Conservation (phyloP, 208 protist species). For the Wallacemonas collosoma region DNA sequence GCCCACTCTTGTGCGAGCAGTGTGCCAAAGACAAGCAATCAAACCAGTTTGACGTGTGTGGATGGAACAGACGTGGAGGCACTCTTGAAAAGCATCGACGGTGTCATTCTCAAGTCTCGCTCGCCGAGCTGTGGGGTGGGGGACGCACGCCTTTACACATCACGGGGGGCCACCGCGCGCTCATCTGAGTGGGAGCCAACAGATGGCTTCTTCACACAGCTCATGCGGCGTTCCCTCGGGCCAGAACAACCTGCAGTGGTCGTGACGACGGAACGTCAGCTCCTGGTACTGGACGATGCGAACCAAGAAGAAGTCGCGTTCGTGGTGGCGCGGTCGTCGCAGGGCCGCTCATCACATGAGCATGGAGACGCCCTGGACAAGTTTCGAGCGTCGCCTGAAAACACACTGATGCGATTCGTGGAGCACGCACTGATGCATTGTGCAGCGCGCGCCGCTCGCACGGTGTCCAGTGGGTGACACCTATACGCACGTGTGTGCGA, state of each 20-base stretch:
- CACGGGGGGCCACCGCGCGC: background rate
- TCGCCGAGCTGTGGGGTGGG: slow-evolving; percentile 82
- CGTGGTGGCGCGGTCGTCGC: background rate
- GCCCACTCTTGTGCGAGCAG: background rate
- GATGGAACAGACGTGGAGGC: slow-evolving; percentile 21
- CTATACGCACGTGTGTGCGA: no score
- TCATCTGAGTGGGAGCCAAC: slow-evolving; percentile 24
- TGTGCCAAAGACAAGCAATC: background rate
- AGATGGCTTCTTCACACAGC: slow-evolving; percentile 70
- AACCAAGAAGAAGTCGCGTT: background rate
- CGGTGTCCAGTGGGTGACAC: background rate
- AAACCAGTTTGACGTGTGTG: background rate
- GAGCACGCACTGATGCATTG: background rate
- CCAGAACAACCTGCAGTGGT: slow-evolving; percentile 6
- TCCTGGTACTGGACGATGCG: slow-evolving; percentile 19
- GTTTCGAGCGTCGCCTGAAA: background rate
- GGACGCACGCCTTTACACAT: slow-evolving; percentile 67
- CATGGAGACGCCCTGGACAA: background rate
- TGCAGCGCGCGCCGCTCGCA: background rate
- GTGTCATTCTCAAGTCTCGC: slow-evolving; percentile 68
- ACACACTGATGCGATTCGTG: background rate
- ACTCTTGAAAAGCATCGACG: slow-evolving; percentile 41
- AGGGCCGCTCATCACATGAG: no score
- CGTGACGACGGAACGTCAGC: slow-evolving; percentile 28
- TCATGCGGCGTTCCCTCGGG: slow-evolving; percentile 26